Evolutionary conservation across 257 asterid genomes (phyloP), one percentile per base, ranked within the genome.

Genomic region (Nicotiana tabacum): DNA sequence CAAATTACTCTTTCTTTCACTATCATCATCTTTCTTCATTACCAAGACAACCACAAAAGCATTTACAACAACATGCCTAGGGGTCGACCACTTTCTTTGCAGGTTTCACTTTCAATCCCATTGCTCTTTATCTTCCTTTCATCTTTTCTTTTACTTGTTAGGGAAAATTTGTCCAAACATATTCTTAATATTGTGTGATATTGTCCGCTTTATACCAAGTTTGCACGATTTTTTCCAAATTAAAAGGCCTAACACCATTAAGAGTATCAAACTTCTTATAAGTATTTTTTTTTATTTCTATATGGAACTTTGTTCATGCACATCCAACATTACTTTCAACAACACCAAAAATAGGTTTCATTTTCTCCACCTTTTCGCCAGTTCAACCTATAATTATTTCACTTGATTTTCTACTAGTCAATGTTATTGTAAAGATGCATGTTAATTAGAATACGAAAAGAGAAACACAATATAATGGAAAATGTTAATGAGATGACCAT

Each of bases 21-120:
- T 57, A 87, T 82, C 90, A 82, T 65, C 70, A 9, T 69, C 27
- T 32, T 32, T 17, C 4, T n/a, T 65, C 60, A 77, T 72, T 62
- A 65, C 8, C 84, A 83, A 29, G 65, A 83, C 55, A 39, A 69
- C 55, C 77, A 82, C 15, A 72, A 61, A 11, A 55, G 33, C 70
- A 68, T 33, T 66, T 67, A 10, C 61, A 5, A 72, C 79, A 84
- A 83, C 82, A 93, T 93, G 97, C 92, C 93, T 69, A 91, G 88
- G 84, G 81, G 90, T 82, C 97, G 97, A 85, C 97, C 97, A 11
- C 93, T 93, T 85, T 93, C 98, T 32, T 86, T 95, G 68, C 98
- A 95, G 97, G 98, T 94, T 84, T 16, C 64, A 16, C 32, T 69
- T 83, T 61, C 82, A 27, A 6, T 29, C 35, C 11, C 16, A 5